Base-by-base conservation (phyloP, 139 green algal species). In the Parachlorella kessleri region DNA sequence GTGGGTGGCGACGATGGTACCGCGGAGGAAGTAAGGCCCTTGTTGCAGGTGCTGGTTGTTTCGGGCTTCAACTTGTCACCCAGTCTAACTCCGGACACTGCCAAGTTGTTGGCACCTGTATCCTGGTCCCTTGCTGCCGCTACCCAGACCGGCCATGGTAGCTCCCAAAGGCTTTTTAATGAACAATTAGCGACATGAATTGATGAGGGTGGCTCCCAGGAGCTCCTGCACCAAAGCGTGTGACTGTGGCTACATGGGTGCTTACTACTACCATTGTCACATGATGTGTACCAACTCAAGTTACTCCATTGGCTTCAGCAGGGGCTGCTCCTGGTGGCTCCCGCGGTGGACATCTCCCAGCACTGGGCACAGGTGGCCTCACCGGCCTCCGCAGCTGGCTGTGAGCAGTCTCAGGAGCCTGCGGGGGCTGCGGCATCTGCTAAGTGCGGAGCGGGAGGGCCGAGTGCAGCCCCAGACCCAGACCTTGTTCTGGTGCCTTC, bases 321-420 rank as follows among this genome's bases (percentile, higher is more conserved):
- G 76, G 76, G 76, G 26, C 76, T 82, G 76, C 67, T 82, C 67
- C 76, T 82, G 76, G 66, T 82, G 54, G 76, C 76, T 4, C 76
- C 76, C 0, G 76, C 76, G 1, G 76, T 77, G 55, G 76, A 82
- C 55, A 70, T 77, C 48, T 66, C 30, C n/a, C 67, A 70, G 54
- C 67, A 77, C 53, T 82, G 76, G 76, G 38, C 39, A 67, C n/a
- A 63, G 37, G 76, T 73, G 32, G 75, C 75, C 23, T 41, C 55
- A 42, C 64, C 64, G 26, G 64, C 64, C 6, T 42, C 37, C 2
- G 75, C 35, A 8, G 65, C 66, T 8, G 23, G 2, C 1, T 38
- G 32, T 23, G 75, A 64, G 0, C 33, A 73, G 38, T 14, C 21
- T 28, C 14, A 14, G 48, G 48, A 59, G 48, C 48, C 48, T 59